Conservation (phyloP, 495 filamentous ascomycete species). For the Cenococcum geophilum region DNA sequence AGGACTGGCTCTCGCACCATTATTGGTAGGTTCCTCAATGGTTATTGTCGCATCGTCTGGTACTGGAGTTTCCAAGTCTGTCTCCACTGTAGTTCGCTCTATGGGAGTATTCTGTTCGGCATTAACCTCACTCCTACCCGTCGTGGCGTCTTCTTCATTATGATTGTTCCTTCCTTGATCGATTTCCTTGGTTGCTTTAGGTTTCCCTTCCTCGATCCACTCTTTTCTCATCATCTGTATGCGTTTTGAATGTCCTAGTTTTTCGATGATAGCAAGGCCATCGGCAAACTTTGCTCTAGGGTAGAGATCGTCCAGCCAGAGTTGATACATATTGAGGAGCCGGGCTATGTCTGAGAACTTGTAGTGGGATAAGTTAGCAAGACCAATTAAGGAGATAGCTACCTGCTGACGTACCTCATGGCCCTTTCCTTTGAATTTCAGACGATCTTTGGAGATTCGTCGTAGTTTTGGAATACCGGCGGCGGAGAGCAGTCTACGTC, state of each 20-base stretch:
- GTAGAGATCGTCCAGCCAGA: conserved; percentile 95
- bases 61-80: background rate
- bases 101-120: background rate
- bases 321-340: conserved; percentile 83
- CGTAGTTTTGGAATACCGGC: conserved; percentile 79
- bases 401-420: conserved; percentile 60
- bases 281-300: conserved; percentile 92
- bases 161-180: background rate
- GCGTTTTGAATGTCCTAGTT: conserved; percentile 74
- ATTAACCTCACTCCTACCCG: background rate
- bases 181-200: conserved; percentile 7
- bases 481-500: conserved; percentile 62
- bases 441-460: conserved; percentile 57
- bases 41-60: background rate
- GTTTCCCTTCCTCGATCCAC: conserved; percentile 79
- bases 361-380: background rate
- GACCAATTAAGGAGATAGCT: background rate
- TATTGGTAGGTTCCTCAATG: background rate
- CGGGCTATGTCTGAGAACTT: conserved; percentile 81
- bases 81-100: conserved; percentile 6
- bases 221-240: conserved; percentile 67
- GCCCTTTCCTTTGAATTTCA: conserved; percentile 87
- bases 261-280: conserved; percentile 86
- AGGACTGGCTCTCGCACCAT: conserved; percentile 16
- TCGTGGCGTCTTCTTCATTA: conserved; percentile 22